phyloP scores from a whole-genome alignment of 1,284 basidiomycete genomes.

The Austropuccinia psidii region DNA sequence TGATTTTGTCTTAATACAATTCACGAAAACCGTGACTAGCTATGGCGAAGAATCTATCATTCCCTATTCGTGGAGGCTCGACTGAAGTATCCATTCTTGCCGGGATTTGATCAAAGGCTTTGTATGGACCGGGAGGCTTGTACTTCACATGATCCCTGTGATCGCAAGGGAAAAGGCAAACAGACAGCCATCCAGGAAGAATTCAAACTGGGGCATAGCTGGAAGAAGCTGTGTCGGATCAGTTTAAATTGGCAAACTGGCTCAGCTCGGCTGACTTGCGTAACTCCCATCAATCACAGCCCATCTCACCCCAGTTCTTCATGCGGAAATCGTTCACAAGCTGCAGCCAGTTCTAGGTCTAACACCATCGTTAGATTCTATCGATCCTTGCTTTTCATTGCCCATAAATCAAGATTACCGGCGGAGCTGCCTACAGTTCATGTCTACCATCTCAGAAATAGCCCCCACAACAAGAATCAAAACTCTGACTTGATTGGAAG shows the following conservation, averaged over 20 bases:
- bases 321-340: background rate
- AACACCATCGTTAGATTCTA: slow-evolving; percentile 26
- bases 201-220: slow-evolving; percentile 5
- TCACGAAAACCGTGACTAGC: background rate
- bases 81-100: slow-evolving; percentile 26
- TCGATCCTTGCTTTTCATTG: slow-evolving; percentile 10
- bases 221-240: slow-evolving; percentile 31
- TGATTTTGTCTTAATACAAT: background rate
- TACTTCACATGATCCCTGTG: background rate
- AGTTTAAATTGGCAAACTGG: slow-evolving; percentile 29
- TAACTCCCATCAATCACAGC: slow-evolving; percentile 10
- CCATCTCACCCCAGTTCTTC: background rate
- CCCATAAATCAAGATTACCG: background rate
- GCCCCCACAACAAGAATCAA: background rate
- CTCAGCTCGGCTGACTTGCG: slow-evolving; percentile 13
- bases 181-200: background rate
- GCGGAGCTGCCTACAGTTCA: background rate
- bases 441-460: slow-evolving; percentile 18
- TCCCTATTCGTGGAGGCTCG: background rate
- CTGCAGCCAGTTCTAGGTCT: background rate
- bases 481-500: background rate
- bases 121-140: background rate
- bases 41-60: slow-evolving; percentile 24
- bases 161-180: slow-evolving; percentile 19
- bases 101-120: slow-evolving; percentile 11